These are phyloP conservation scores for Musa balbisiana DNA, from an alignment of 202 grass and related monocot species.

Conservation along the genomic window DNA sequence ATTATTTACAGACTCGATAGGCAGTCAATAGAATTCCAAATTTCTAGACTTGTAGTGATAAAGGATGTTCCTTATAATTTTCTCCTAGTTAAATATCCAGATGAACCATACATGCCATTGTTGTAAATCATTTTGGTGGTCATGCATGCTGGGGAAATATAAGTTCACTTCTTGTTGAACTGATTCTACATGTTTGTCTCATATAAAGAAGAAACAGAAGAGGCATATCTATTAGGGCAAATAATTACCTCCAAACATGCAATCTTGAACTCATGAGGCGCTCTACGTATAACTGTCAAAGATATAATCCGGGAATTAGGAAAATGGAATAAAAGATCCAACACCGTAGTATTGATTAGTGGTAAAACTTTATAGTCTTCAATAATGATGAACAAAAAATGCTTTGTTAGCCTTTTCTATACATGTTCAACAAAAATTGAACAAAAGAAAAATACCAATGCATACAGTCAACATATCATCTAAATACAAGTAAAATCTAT, in stretches of 20 bases:
- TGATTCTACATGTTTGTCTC: conserved; percentile 5
- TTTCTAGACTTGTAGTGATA: background rate
- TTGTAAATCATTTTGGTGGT: background rate
- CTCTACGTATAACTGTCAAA: conserved; percentile 82
- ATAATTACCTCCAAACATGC: conserved; percentile 91
- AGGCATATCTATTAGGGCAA: background rate
- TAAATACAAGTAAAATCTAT: background rate
- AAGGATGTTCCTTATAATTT: background rate
- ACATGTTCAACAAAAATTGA: background rate
- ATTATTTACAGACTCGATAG: background rate
- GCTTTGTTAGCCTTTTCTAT: background rate
- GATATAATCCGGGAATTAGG: conserved; percentile 10
- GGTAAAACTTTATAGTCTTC: background rate
- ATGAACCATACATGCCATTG: background rate
- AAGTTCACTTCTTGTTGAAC: background rate
- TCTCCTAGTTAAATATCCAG: background rate
- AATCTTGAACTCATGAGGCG: conserved; percentile 99
- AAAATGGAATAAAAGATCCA: background rate
- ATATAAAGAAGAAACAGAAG: background rate
- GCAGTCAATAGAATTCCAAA: background rate
- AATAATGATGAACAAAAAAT: background rate
- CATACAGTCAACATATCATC: background rate
- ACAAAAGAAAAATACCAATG: background rate
- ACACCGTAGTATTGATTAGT: background rate
- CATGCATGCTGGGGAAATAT: background rate